These are phyloP conservation scores for Suillus subalutaceus DNA, from an alignment of 768 basidiomycete species.

Conservation along the genomic window DNA sequence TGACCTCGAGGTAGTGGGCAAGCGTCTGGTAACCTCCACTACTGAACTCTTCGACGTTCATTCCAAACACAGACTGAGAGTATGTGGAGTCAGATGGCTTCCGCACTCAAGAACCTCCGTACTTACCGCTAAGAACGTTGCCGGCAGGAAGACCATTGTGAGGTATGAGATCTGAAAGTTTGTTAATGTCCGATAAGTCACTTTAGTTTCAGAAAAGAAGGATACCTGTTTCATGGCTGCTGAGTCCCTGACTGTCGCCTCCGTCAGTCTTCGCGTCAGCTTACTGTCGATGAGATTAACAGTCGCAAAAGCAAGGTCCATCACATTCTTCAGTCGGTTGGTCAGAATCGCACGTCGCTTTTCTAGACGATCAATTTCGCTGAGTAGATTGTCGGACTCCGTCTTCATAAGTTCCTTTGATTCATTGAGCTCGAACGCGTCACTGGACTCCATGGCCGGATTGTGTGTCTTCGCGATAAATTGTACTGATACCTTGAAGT, in stretches of 20 bases:
- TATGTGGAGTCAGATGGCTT: neutral
- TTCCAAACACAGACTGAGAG: constrained; percentile 53
- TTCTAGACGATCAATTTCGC: constrained; percentile 55
- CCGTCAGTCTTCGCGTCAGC: constrained; percentile 53
- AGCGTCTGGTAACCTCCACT: constrained; percentile 34
- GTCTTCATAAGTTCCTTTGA: constrained; percentile 42
- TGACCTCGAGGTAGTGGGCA: constrained; percentile 41
- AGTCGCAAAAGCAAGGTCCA: constrained; percentile 50
- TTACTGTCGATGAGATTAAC: constrained; percentile 61
- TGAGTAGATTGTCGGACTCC: constrained; percentile 50
- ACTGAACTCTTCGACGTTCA: constrained; percentile 56
- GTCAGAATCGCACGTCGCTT: constrained; percentile 32
- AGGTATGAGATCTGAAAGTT: constrained; percentile 44
- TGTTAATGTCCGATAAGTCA: neutral
- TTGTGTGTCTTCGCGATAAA: constrained; percentile 54
- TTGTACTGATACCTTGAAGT: constrained; percentile 51
- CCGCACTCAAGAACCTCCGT: neutral
- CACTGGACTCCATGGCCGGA: constrained; percentile 44
- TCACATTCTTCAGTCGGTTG: constrained; percentile 35
- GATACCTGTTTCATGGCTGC: constrained; percentile 40
- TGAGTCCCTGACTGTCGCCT: constrained; percentile 45
- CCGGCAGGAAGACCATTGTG: constrained; percentile 66
- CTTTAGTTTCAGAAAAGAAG: constrained; percentile 27
- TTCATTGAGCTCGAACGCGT: constrained; percentile 16
- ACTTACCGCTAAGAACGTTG: constrained; percentile 44